A percentile compares a stretch with the other conserved stretches of the same genome.
Evolutionary conservation across 1,284 basidiomycete genomes (phyloP).

Genomic region (Trichosporon coremiiforme): DNA sequence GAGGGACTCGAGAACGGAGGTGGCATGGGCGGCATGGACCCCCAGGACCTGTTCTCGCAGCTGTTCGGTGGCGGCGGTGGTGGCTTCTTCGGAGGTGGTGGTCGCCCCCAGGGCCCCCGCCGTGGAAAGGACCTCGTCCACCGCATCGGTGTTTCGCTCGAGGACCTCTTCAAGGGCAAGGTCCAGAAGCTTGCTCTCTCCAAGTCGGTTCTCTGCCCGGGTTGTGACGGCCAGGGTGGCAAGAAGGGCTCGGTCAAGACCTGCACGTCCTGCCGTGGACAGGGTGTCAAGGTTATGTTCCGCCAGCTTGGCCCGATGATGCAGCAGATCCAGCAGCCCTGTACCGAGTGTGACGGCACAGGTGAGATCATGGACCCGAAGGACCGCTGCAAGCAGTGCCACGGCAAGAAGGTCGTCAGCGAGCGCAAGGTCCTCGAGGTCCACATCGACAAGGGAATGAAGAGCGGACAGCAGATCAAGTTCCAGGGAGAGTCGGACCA

Average conservation of each 20-base stretch:
- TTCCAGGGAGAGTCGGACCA: constrained; percentile 97
- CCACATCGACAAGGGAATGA: constrained; percentile 99
- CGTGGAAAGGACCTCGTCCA: constrained; percentile 99
- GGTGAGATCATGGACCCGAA: constrained; percentile 94
- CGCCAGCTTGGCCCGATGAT: constrained; percentile 98
- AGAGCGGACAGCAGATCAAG: constrained; percentile 91
- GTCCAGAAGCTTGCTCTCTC: constrained; percentile 96
- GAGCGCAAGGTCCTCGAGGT: constrained; percentile 99
- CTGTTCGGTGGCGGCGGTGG: constrained; percentile 76
- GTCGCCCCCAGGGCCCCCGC: constrained; percentile 73
- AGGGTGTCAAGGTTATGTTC: constrained; percentile 86
- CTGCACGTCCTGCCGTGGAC: constrained; percentile 81
- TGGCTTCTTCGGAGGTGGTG: constrained; percentile 64
- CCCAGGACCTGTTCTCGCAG: constrained; percentile 96
- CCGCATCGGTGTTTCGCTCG: constrained; percentile 90
- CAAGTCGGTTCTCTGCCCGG: constrained; percentile 88
- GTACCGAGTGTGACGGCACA: constrained; percentile 86
- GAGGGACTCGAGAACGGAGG: constrained; percentile 83
- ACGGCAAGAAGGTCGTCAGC: constrained; percentile 90
- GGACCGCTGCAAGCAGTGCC: constrained; percentile 90
- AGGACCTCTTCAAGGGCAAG: constrained; percentile 98
- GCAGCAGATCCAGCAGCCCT: constrained; percentile 96
- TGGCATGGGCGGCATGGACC: constrained; percentile 85
- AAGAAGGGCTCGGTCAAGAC: constrained; percentile 91
- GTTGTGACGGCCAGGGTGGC: constrained; percentile 95